phyloP scores from a whole-genome alignment of 441 rosid genomes.

The Manihot esculenta region DNA sequence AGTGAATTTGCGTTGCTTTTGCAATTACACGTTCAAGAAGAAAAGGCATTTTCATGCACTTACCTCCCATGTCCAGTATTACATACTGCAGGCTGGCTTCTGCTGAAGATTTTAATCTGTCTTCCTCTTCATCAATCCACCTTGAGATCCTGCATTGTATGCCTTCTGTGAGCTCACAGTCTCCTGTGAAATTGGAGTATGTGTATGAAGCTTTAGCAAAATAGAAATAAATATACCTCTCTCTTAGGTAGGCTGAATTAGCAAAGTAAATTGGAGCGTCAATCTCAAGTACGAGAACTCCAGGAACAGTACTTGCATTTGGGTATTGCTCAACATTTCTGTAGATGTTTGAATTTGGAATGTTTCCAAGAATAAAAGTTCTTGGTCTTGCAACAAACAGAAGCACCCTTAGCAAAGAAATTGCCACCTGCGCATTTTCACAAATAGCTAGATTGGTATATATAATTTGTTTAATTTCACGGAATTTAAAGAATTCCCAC shows the following conservation, averaged over 20 bases:
- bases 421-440: constrained; percentile 56
- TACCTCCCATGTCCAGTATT: constrained; percentile 78
- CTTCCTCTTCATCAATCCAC: constrained; percentile 96
- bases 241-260: constrained; percentile 82
- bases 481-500: too few species aligned
- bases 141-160: constrained; percentile 54
- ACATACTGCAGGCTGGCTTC: constrained; percentile 67
- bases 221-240: constrained; percentile 41
- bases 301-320: constrained; percentile 55
- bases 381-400: constrained; percentile 87
- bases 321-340: constrained; percentile 85
- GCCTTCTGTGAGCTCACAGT: too few species aligned
- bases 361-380: constrained; percentile 70
- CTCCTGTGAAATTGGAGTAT: neutral
- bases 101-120: constrained; percentile 49
- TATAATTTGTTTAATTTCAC: too few species aligned
- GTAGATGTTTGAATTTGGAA: constrained; percentile 68
- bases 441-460: neutral
- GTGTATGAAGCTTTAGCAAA: neutral
- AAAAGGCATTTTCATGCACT: constrained; percentile 1
- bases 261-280: constrained; percentile 96
- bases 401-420: constrained; percentile 69
- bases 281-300: constrained; percentile 77
- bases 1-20: neutral
- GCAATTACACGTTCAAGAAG: neutral